phyloP scores from a whole-genome alignment of 805 yeast species.

The Saccharomycopsis microspora region DNA sequence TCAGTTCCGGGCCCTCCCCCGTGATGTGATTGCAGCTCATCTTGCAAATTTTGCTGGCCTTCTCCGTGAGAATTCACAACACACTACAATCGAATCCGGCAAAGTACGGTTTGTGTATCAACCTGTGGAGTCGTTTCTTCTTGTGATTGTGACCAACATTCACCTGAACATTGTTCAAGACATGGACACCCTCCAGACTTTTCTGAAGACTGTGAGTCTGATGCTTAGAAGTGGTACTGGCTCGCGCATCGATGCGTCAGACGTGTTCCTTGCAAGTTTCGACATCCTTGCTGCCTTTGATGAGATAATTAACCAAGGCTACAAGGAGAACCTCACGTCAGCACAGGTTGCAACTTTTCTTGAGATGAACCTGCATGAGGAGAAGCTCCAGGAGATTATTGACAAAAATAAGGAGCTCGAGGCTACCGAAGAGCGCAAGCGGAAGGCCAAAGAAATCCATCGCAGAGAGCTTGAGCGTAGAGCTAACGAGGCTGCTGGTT shows the following conservation, averaged over 20 bases:
- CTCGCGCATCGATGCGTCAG: slow-evolving; percentile 55
- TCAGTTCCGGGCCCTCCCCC: slow-evolving; percentile 77
- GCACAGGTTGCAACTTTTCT: slow-evolving; percentile 79
- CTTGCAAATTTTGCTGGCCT: slow-evolving; percentile 78
- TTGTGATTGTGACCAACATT: slow-evolving; percentile 82
- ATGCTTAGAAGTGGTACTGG: slow-evolving; percentile 35
- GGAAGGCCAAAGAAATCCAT: slow-evolving; percentile 85
- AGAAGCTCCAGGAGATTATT: slow-evolving; percentile 94
- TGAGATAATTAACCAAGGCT: slow-evolving; percentile 84
- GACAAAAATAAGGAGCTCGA: slow-evolving; percentile 94
- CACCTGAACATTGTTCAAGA: slow-evolving; percentile 90
- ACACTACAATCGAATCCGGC: slow-evolving; percentile 89
- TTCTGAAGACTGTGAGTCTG: slow-evolving; percentile 71
- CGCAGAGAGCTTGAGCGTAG: slow-evolving; percentile 61
- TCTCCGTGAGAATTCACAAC: slow-evolving; percentile 64
- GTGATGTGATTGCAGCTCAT: slow-evolving; percentile 77
- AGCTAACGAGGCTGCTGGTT: slow-evolving; percentile 33
- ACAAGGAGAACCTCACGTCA: slow-evolving; percentile 73
- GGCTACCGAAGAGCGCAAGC: slow-evolving; percentile 94
- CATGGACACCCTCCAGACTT: slow-evolving; percentile 79
- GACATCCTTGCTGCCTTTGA: slow-evolving; percentile 88
- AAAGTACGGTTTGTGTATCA: slow-evolving; percentile 89
- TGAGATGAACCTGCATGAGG: slow-evolving; percentile 98
- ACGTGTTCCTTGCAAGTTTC: slow-evolving; percentile 74
- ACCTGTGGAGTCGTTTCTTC: slow-evolving; percentile 88